Evolutionary conservation across 169 alveolate species (phyloP).

Genomic region (Cryptosporidium bovis): DNA sequence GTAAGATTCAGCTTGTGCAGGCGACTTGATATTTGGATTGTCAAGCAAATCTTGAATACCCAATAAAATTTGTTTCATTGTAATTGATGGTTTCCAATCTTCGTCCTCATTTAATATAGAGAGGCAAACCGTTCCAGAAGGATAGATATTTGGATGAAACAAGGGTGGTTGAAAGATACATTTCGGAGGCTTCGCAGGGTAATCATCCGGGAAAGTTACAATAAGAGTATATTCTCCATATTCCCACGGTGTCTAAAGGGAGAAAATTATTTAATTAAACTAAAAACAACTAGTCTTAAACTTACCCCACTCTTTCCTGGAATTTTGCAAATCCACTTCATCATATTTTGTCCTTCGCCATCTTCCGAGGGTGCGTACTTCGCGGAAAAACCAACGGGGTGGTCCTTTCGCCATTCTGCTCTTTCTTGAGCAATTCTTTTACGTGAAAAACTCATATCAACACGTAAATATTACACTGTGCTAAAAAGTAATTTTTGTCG

Average conservation of each 20-base stretch:
- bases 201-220: conserved; percentile 98
- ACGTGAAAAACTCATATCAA: conserved; percentile 86
- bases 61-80: conserved; percentile 94
- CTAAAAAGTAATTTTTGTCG: background rate
- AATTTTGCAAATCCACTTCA: conserved; percentile 96
- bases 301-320: conserved; percentile 94
- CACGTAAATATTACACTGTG: too few species aligned
- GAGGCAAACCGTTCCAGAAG: conserved; percentile 98
- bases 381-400: conserved; percentile 97
- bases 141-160: conserved; percentile 98
- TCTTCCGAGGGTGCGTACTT: conserved; percentile 92
- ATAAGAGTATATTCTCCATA: conserved; percentile 96
- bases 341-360: conserved; percentile 91
- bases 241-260: conserved; percentile 91
- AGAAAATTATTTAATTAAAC: conserved; percentile 1
- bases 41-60: conserved; percentile 98
- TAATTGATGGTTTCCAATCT: conserved; percentile 99
- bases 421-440: conserved; percentile 92
- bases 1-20: conserved; percentile 97
- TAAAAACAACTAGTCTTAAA: background rate
- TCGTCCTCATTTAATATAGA: conserved; percentile 99
- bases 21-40: conserved; percentile 96
- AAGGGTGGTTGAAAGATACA: conserved; percentile 96
- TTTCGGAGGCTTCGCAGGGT: conserved; percentile 99
- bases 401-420: conserved; percentile 97